A percentile compares a stretch with the other conserved stretches of the same genome.
These are phyloP conservation scores for Trichomonascus vanleenenianus DNA, from an alignment of 805 yeast genomes.

Conservation along the genomic window DNA sequence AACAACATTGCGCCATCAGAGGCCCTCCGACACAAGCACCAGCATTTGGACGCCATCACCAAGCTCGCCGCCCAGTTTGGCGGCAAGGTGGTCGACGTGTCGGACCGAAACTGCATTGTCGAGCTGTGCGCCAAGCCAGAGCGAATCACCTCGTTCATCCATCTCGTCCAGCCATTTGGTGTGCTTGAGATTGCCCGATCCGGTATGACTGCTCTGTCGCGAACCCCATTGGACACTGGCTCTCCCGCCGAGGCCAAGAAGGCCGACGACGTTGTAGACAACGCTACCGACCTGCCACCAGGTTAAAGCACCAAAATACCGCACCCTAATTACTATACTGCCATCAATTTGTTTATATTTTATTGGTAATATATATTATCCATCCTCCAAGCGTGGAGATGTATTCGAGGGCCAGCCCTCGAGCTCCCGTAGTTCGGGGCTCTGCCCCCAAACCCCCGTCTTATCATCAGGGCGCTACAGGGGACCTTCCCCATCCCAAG, in stretches of 20 bases:
- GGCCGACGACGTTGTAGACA: constrained; percentile 69
- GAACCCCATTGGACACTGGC: constrained; percentile 71
- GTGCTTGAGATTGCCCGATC: constrained; percentile 92
- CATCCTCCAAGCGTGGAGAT: too few relatives aligned
- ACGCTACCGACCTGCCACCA: constrained; percentile 77
- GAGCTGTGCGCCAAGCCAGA: constrained; percentile 93
- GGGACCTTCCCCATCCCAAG: too few relatives aligned
- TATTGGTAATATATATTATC: too few relatives aligned
- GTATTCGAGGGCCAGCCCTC: too few relatives aligned
- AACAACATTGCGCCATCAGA: constrained; percentile 83
- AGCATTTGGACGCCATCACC: constrained; percentile 77
- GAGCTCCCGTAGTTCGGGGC: too few relatives aligned
- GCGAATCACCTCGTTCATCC: constrained; percentile 78
- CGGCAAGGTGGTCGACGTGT: constrained; percentile 85
- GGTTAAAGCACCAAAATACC: too few relatives aligned
- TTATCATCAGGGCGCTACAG: too few relatives aligned
- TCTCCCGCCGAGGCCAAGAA: constrained; percentile 43
- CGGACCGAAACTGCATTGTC: constrained; percentile 88
- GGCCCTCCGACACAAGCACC: constrained; percentile 88
- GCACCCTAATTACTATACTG: too few relatives aligned
- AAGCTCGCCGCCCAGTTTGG: constrained; percentile 81
- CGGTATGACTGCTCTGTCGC: constrained; percentile 98
- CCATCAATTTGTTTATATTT: too few relatives aligned
- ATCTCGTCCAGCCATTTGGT: constrained; percentile 91
- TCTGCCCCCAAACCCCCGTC: too few relatives aligned